phyloP scores from a whole-genome alignment of 2,329 filamentous ascomycete species.

The Tetracladium maxilliforme region DNA sequence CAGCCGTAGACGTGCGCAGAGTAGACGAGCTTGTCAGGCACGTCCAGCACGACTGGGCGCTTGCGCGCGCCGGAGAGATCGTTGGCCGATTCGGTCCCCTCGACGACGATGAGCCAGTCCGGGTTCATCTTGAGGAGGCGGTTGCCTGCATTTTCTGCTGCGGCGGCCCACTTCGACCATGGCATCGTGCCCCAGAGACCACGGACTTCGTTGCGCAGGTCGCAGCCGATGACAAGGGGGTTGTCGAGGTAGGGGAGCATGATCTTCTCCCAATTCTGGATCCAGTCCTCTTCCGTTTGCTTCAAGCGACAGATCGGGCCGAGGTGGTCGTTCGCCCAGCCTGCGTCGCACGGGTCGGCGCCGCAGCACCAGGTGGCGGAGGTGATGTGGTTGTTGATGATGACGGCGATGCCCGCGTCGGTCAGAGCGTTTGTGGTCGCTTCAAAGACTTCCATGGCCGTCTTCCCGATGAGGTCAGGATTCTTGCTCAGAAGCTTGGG shows the following conservation, averaged over 20 bases:
- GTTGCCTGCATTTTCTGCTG: conserved; percentile 49
- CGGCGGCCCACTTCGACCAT: conserved; percentile 48
- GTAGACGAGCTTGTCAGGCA: conserved; percentile 44
- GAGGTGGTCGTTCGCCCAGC: conserved; percentile 52
- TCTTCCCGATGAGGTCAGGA: conserved; percentile 37
- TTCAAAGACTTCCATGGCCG: conserved; percentile 45
- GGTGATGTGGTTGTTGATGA: conserved; percentile 60
- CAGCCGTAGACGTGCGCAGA: conserved; percentile 55
- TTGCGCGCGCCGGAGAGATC: conserved; percentile 39
- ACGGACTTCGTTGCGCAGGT: conserved; percentile 55
- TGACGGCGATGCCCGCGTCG: conserved; percentile 45
- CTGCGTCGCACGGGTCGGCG: conserved; percentile 50
- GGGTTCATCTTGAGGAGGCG: conserved; percentile 40
- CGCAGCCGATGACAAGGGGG: conserved; percentile 47
- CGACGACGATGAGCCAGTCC: conserved; percentile 54
- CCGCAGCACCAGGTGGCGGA: conserved; percentile 56
- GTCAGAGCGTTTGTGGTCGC: conserved; percentile 45
- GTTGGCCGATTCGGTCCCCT: conserved; percentile 53
- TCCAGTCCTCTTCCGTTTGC: conserved; percentile 52
- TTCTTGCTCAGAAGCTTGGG: conserved; percentile 39
- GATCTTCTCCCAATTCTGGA: conserved; percentile 48
- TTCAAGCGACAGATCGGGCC: conserved; percentile 41
- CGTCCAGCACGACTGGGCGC: conserved; percentile 41
- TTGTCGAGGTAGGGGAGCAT: conserved; percentile 45
- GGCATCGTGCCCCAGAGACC: conserved; percentile 56